Evolutionary conservation across 352 stramenopile genomes (phyloP).

Genomic region (Phytophthora fragariae): DNA sequence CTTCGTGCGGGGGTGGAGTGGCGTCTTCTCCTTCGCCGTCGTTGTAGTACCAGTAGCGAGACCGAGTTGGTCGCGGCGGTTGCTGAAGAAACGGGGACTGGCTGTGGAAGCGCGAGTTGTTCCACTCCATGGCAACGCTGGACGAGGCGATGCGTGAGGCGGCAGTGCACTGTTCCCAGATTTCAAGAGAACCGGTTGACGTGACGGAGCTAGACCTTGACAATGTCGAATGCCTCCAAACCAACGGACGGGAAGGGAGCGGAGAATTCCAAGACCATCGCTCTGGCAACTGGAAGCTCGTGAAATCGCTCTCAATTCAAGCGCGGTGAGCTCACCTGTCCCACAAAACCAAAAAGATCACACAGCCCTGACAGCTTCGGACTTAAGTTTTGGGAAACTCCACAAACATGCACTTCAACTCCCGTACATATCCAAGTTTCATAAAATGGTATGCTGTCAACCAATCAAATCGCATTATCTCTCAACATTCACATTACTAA

Average conservation of each 20-base stretch:
- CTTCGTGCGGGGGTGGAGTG: constrained; percentile 3
- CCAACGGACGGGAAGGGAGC: constrained; percentile 21
- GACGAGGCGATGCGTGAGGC: constrained; percentile 7
- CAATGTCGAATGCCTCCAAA: constrained; percentile 15
- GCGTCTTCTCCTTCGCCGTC: constrained; percentile 15
- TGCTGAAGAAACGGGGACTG: constrained; percentile 23
- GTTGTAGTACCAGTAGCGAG: constrained; percentile 20
- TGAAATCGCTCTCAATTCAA: constrained; percentile 50
- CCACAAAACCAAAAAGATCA: constrained; percentile 10
- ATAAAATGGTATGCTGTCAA: neutral
- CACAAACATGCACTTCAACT: constrained; percentile 8
- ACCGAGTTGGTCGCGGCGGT: neutral
- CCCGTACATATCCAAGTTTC: constrained; percentile 11
- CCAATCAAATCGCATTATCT: neutral
- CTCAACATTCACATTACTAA: neutral
- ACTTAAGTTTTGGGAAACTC: neutral
- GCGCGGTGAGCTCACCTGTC: constrained; percentile 21
- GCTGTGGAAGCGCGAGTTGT: constrained; percentile 27
- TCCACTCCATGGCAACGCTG: constrained; percentile 42
- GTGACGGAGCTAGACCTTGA: constrained; percentile 29
- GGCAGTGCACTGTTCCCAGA: constrained; percentile 46
- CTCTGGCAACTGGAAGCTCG: constrained; percentile 3
- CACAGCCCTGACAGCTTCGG: neutral
- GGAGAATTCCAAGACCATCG: constrained; percentile 29
- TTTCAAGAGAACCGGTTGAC: constrained; percentile 24